A percentile compares a stretch with the other conserved stretches of the same genome.
phyloP scores from a whole-genome alignment of 139 green algal genomes.

The Tetratostichococcus sp. region DNA sequence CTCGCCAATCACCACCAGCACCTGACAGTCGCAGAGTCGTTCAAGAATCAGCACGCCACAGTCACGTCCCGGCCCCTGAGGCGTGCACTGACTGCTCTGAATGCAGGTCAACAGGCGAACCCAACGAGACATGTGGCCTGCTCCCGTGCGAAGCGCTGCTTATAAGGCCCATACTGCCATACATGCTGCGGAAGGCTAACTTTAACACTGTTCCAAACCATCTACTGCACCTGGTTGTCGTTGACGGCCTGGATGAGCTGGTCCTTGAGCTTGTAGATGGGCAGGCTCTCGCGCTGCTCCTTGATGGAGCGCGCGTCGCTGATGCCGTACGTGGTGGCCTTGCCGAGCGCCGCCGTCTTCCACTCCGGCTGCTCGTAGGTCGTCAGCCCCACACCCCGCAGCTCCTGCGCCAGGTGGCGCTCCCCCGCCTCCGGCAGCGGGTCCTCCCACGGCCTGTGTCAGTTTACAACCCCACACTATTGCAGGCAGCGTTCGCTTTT shows the following conservation, averaged over 20 bases:
- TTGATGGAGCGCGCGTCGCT: slow-evolving; percentile 82
- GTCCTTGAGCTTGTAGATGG: slow-evolving; percentile 91
- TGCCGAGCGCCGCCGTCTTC: slow-evolving; percentile 86
- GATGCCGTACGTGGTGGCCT: slow-evolving; percentile 87
- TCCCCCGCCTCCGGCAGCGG: slow-evolving; percentile 80
- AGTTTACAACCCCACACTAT: too few species aligned
- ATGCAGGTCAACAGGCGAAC: not conserved
- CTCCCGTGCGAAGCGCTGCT: too few species aligned
- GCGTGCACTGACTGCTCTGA: too few species aligned
- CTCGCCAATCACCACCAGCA: slow-evolving; percentile 86
- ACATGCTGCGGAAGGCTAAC: too few species aligned
- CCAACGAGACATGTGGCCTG: too few species aligned
- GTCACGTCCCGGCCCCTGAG: too few species aligned
- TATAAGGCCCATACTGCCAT: too few species aligned
- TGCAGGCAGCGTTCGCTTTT: too few species aligned
- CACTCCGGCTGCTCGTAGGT: slow-evolving; percentile 75
- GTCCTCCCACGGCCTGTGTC: slow-evolving; percentile 89
- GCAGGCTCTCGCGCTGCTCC: slow-evolving; percentile 91
- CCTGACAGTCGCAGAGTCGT: slow-evolving; percentile 18
- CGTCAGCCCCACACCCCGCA: slow-evolving; percentile 71
- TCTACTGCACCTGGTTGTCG: slow-evolving; percentile 84
- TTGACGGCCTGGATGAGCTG: slow-evolving; percentile 85
- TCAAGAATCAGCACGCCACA: too few species aligned
- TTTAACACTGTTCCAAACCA: too few species aligned
- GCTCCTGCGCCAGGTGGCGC: slow-evolving; percentile 75